phyloP scores from a whole-genome alignment of 2,329 filamentous ascomycete species.

The Fusarium illudens region DNA sequence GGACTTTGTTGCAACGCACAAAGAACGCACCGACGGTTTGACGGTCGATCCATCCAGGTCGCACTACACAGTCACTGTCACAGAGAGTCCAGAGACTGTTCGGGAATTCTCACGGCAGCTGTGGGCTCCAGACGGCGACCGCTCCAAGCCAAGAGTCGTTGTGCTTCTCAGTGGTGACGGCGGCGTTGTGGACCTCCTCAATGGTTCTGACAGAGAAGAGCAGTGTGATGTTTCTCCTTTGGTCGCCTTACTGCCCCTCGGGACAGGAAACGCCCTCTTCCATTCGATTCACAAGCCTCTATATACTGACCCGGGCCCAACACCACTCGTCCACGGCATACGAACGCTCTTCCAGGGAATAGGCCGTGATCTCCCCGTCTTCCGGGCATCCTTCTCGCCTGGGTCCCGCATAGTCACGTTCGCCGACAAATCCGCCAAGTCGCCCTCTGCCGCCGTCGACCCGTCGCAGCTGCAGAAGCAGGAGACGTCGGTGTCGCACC shows the following conservation, averaged over 20 bases:
- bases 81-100: slow-evolving; percentile 70
- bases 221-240: slow-evolving; percentile 47
- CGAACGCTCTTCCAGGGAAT: slow-evolving; percentile 68
- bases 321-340: slow-evolving; percentile 59
- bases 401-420: slow-evolving; percentile 61
- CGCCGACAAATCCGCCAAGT: slow-evolving; percentile 21
- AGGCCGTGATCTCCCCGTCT: slow-evolving; percentile 66
- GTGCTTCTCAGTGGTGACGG: slow-evolving; percentile 89
- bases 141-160: slow-evolving; percentile 59
- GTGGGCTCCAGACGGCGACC: slow-evolving; percentile 44
- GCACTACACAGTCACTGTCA: slow-evolving; percentile 60
- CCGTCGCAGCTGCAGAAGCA: slow-evolving; percentile 37
- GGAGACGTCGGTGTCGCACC: slow-evolving; percentile 48
- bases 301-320: slow-evolving; percentile 52
- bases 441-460: background rate
- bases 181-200: slow-evolving; percentile 83
- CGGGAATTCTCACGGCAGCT: slow-evolving; percentile 64
- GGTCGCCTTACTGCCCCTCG: slow-evolving; percentile 66
- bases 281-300: slow-evolving; percentile 68
- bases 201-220: slow-evolving; percentile 57
- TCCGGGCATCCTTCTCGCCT: slow-evolving; percentile 67
- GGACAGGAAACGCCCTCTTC: slow-evolving; percentile 72
- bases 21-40: background rate
- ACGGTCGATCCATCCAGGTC: background rate
- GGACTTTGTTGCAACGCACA: slow-evolving; percentile 45